Evolutionary conservation across 108 stramenopile species (phyloP).

Genomic region (Skeletonema menzelii): DNA sequence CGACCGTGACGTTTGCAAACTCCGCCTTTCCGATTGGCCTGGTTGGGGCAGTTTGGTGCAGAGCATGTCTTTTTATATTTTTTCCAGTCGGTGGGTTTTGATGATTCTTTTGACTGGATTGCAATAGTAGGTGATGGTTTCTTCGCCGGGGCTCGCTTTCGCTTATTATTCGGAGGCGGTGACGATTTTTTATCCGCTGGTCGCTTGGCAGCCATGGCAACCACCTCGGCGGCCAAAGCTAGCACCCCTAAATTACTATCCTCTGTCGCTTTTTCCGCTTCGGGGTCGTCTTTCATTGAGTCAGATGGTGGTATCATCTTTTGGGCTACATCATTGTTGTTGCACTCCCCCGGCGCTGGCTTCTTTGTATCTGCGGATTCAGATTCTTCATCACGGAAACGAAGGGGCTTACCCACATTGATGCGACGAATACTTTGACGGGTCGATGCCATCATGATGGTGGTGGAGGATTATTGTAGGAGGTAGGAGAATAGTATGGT

Average conservation of each 20-base stretch:
- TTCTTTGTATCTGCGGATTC: neutral
- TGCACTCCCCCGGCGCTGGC: neutral
- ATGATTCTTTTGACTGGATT: neutral
- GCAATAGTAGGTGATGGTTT: neutral
- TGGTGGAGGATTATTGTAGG: neutral
- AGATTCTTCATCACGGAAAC: neutral
- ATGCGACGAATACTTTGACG: neutral
- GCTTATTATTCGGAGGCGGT: neutral
- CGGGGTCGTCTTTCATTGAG: neutral
- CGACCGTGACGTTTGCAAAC: constrained; percentile 9
- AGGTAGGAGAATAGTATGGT: no score
- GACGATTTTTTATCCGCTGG: neutral
- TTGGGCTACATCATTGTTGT: no score
- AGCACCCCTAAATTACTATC: neutral
- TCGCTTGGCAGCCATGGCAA: neutral
- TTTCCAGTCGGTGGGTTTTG: neutral
- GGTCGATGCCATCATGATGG: no score
- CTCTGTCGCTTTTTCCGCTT: neutral
- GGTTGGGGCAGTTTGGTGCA: constrained; percentile 4
- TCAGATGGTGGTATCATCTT: neutral
- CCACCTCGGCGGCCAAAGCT: neutral
- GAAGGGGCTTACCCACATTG: neutral
- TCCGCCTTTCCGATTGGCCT: constrained; percentile 4
- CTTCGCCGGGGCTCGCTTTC: neutral
- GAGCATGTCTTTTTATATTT: constrained; percentile 4